Evolutionary conservation across 2,329 filamentous ascomycete species (phyloP).

Genomic region (Microdochium paspali): DNA sequence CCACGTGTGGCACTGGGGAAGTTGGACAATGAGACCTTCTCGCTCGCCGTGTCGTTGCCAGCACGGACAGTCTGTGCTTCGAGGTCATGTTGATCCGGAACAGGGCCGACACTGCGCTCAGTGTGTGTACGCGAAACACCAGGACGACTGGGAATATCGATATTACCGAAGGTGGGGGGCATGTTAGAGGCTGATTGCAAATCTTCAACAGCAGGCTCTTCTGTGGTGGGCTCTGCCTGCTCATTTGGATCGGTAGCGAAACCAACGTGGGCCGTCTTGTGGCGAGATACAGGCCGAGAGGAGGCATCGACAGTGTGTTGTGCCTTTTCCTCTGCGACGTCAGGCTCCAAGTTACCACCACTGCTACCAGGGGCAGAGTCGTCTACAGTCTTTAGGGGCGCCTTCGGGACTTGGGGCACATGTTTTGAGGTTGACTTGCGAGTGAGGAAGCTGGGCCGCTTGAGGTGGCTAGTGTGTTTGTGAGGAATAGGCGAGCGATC

Average conservation of each 20-base stretch:
- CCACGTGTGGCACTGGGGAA: constrained; percentile 21
- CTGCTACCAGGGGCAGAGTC: neutral
- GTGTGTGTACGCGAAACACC: neutral
- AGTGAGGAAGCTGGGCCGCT: constrained; percentile 35
- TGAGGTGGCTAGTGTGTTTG: constrained; percentile 22
- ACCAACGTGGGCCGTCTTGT: constrained; percentile 41
- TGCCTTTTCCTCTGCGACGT: constrained; percentile 5
- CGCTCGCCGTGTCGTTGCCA: constrained; percentile 25
- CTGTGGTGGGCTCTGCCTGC: constrained; percentile 3
- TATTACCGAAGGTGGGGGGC: neutral
- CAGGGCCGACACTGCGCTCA: neutral
- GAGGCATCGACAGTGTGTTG: constrained; percentile 3
- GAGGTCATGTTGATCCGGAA: neutral
- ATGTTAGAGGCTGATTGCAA: neutral
- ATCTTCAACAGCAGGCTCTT: constrained; percentile 2
- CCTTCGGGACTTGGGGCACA: neutral
- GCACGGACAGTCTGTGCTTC: neutral
- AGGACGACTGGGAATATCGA: neutral
- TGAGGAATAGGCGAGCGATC: constrained; percentile 59
- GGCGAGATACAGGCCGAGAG: constrained; percentile 11
- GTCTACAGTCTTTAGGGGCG: neutral
- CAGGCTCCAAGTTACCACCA: neutral
- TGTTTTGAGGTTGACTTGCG: constrained; percentile 31
- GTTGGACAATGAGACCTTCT: constrained; percentile 28
- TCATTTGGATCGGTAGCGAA: constrained; percentile 33